Conservation (phyloP, 305 asterid genomes). For the Coffea humblotiana region DNA sequence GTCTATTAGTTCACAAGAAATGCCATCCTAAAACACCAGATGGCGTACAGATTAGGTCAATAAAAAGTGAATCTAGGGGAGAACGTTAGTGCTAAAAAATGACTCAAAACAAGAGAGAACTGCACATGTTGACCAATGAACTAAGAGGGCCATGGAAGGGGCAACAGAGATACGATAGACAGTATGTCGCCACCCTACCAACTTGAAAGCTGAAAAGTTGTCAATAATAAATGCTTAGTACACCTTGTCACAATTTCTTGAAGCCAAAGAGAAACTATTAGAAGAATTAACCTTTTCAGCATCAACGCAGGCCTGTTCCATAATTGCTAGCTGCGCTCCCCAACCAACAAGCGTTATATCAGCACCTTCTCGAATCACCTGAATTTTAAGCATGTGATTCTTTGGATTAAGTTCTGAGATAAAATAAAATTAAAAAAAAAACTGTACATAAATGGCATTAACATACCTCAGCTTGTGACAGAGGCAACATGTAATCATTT, state of each 20-base stretch:
- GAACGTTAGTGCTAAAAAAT: background rate
- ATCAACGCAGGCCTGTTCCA: conserved; percentile 83
- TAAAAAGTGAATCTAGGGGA: background rate
- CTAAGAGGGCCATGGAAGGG: background rate
- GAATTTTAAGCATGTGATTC: conserved; percentile 24
- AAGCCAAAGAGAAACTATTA: background rate
- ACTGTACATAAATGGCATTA: conserved; percentile 7
- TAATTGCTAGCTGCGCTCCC: conserved; percentile 89
- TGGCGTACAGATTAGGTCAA: background rate
- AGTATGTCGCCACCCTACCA: background rate
- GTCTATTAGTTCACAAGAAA: conserved; percentile 95
- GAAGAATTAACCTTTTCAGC: conserved; percentile 71
- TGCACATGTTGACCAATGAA: background rate
- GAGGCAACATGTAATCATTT: conserved; percentile 78
- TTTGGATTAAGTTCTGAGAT: conserved; percentile 8
- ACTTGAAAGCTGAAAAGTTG: background rate
- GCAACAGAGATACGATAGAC: background rate
- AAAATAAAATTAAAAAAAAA: no score
- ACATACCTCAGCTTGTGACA: conserved; percentile 93
- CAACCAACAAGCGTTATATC: conserved; percentile 96
- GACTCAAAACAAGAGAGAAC: background rate
- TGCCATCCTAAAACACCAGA: conserved; percentile 65
- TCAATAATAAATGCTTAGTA: background rate
- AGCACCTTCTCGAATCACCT: conserved; percentile 89
- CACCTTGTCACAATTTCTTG: background rate